Percentiles rank a stretch among this genome's conserved stretches.
Conservation (phyloP, 2,329 filamentous ascomycete species). For the Monosporascus sp. region DNA sequence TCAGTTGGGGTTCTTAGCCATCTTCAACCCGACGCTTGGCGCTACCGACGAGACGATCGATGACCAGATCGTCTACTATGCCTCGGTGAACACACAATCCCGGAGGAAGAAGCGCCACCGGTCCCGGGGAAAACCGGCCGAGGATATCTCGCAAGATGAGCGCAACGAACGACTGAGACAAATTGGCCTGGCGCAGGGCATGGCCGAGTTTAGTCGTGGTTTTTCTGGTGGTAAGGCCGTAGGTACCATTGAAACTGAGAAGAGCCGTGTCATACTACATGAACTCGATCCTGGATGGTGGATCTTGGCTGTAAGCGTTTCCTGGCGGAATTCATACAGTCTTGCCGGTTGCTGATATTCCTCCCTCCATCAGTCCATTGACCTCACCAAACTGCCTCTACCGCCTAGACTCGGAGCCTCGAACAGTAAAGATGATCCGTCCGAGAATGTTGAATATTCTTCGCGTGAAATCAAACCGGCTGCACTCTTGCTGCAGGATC, state of each 20-base stretch:
- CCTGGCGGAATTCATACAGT: not conserved
- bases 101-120: conserved; percentile 29
- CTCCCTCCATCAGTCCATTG: conserved; percentile 56
- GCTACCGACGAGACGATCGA: conserved; percentile 62
- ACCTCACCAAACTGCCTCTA: conserved; percentile 68
- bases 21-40: conserved; percentile 78
- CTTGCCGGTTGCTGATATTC: conserved; percentile 8
- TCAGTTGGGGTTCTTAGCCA: conserved; percentile 82
- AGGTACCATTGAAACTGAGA: conserved; percentile 87
- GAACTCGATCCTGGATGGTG: conserved; percentile 93
- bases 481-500: conserved; percentile 69
- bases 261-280: conserved; percentile 74
- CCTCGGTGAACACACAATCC: conserved; percentile 50
- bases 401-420: conserved; percentile 44
- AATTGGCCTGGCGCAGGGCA: conserved; percentile 93
- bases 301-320: conserved; percentile 72
- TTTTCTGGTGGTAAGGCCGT: conserved; percentile 75
- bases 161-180: conserved; percentile 84
- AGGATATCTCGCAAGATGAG: conserved; percentile 53
- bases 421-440: conserved; percentile 31
- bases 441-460: conserved; percentile 68
- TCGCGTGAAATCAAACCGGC: conserved; percentile 84
- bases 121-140: conserved; percentile 36
- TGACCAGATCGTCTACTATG: conserved; percentile 91
- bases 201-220: conserved; percentile 86